Conservation (phyloP, 164 flowering plant species). For the Stephania japonica region DNA sequence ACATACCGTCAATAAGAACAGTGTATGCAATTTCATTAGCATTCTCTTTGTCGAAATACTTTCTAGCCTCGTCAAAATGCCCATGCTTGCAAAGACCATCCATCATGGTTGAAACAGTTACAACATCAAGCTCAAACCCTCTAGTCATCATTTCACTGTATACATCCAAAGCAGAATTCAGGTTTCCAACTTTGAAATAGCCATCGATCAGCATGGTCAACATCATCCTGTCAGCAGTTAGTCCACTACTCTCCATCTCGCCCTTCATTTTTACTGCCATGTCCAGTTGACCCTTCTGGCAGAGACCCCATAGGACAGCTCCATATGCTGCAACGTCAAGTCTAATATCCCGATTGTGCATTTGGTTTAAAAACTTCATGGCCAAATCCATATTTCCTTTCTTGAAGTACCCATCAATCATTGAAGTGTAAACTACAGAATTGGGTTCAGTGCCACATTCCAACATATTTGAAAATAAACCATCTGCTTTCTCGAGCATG, state of each 20-base stretch:
- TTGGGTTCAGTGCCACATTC: slow-evolving; percentile 27
- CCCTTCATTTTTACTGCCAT: slow-evolving; percentile 20
- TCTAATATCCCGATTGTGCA: slow-evolving; percentile 21
- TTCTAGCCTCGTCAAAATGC: background rate
- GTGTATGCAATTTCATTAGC: background rate
- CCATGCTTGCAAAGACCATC: background rate
- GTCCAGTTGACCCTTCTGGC: slow-evolving; percentile 22
- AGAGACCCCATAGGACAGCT: slow-evolving; percentile 32
- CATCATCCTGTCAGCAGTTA: slow-evolving; percentile 25
- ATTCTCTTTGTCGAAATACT: background rate
- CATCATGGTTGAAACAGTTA: background rate
- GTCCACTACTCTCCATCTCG: slow-evolving; percentile 26
- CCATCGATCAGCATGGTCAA: slow-evolving; percentile 32
- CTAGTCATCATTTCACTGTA: slow-evolving; percentile 18
- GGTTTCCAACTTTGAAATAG: slow-evolving; percentile 33
- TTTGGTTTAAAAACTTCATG: slow-evolving; percentile 18
- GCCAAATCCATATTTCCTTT: slow-evolving; percentile 25
- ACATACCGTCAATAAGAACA: background rate
- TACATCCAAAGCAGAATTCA: slow-evolving; percentile 22
- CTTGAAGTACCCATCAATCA: slow-evolving; percentile 37
- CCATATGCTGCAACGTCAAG: slow-evolving; percentile 34
- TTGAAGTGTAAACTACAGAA: slow-evolving; percentile 25
- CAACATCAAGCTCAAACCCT: slow-evolving; percentile 33
- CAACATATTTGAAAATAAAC: slow-evolving; percentile 24
- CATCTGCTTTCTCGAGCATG: slow-evolving; percentile 23